phyloP scores from a whole-genome alignment of 805 yeast genomes.

The Metschnikowia noctiluminum region DNA sequence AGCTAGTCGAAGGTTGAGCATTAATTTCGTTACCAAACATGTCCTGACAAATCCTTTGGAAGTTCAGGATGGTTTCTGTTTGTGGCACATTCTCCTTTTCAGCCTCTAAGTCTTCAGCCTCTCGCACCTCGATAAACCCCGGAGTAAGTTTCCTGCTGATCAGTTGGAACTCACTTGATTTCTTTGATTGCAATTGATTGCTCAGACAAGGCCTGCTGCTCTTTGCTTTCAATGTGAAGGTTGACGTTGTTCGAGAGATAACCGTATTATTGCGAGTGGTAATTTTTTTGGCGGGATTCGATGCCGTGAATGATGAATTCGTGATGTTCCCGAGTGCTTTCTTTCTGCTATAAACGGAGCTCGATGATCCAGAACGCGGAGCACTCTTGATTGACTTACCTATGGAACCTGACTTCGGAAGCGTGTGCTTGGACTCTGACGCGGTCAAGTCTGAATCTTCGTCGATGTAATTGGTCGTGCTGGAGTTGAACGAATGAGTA shows the following conservation, averaged over 20 bases:
- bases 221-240: constrained; percentile 13
- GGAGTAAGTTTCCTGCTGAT: constrained; percentile 16
- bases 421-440: constrained; percentile 24
- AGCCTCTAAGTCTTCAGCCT: constrained; percentile 12
- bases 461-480: constrained; percentile 22
- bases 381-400: constrained; percentile 30
- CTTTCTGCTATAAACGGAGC: constrained; percentile 19
- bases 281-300: constrained; percentile 37
- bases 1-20: constrained; percentile 5
- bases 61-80: constrained; percentile 27
- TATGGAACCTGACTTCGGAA: constrained; percentile 35
- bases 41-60: constrained; percentile 32
- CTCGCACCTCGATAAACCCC: constrained; percentile 17
- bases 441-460: constrained; percentile 24
- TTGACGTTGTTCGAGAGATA: constrained; percentile 23
- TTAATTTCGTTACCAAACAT: constrained; percentile 24
- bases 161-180: constrained; percentile 11
- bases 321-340: constrained; percentile 33
- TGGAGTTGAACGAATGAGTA: constrained; percentile 46
- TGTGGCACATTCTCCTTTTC: constrained; percentile 16
- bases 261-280: constrained; percentile 24
- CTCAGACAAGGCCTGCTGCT: constrained; percentile 8
- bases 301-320: constrained; percentile 35
- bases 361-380: constrained; percentile 22
- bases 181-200: constrained; percentile 10